phyloP scores from a whole-genome alignment of 2,329 filamentous ascomycete genomes.

The Verticillium nonalfalfae region DNA sequence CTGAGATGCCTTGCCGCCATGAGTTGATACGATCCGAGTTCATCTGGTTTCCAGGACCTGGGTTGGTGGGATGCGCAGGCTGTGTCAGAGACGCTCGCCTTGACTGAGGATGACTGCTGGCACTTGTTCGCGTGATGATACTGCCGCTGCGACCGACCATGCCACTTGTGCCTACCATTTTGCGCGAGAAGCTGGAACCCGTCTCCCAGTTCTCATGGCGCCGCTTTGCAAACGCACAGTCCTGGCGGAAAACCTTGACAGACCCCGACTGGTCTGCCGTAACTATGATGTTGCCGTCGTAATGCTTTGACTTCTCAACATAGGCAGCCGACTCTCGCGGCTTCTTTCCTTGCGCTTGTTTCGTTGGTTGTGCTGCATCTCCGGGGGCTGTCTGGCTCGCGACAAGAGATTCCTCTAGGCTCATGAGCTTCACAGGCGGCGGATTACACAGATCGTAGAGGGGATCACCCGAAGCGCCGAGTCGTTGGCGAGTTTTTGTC shows the following conservation, averaged over 20 bases:
- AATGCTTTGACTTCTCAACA: conserved; percentile 67
- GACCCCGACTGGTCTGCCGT: conserved; percentile 82
- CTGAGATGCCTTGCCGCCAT: conserved; percentile 65
- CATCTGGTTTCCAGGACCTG: conserved; percentile 21
- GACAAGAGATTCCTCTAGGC: conserved; percentile 54
- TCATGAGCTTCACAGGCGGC: conserved; percentile 77
- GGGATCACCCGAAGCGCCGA: conserved; percentile 79
- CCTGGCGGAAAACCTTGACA: conserved; percentile 93
- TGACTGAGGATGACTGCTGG: conserved; percentile 39
- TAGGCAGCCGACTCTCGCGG: conserved; percentile 64
- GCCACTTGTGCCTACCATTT: conserved; percentile 51
- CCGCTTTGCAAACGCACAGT: conserved; percentile 80
- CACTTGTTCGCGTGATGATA: conserved; percentile 47
- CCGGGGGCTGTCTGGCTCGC: conserved; percentile 33
- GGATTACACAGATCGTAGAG: conserved; percentile 97
- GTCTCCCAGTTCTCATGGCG: conserved; percentile 73
- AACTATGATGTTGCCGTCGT: conserved; percentile 82
- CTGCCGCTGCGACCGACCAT: conserved; percentile 53
- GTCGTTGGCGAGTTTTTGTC: conserved; percentile 65
- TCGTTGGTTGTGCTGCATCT: conserved; percentile 22
- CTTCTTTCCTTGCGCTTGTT: conserved; percentile 35
- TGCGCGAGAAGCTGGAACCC: conserved; percentile 67
- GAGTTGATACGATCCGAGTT: conserved; percentile 73
- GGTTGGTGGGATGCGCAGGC: conserved; percentile 9
- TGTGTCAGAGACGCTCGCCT: conserved; percentile 47